A percentile compares a stretch with the other conserved stretches of the same genome.
Evolutionary conservation across 73 alveolate species (phyloP).

Genomic region (Tetrahymena elliotti): DNA sequence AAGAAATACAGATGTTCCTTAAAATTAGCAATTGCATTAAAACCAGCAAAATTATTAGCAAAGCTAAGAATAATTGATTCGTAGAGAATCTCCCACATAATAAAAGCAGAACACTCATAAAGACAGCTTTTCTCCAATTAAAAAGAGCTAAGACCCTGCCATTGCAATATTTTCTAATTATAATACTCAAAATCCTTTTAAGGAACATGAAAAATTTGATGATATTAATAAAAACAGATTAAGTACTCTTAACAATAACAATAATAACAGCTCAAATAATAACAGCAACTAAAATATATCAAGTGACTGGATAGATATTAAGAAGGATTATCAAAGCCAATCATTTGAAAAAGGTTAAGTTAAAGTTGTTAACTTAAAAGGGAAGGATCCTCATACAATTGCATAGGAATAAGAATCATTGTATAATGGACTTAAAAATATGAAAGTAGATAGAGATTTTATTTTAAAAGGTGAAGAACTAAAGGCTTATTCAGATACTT

Average conservation of each 20-base stretch:
- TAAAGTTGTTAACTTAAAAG: background rate
- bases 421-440: background rate
- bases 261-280: background rate
- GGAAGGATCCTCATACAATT: background rate
- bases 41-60: background rate
- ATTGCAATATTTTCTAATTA: background rate
- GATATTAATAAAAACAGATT: background rate
- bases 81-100: background rate
- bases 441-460: background rate
- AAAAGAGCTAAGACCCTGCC: background rate
- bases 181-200: background rate
- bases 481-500: background rate
- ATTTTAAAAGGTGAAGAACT: background rate
- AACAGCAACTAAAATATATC: background rate
- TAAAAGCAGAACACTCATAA: background rate
- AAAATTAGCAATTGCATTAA: background rate
- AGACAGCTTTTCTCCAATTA: background rate
- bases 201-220: background rate
- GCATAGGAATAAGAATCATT: background rate
- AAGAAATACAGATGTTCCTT: background rate
- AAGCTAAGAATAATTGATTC: background rate
- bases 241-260: background rate
- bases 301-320: background rate
- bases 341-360: background rate
- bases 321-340: background rate